Evolutionary conservation across 129 eudicot genomes (phyloP), one percentile per base, ranked within the genome.

Genomic region (Cynara cardunculus): DNA sequence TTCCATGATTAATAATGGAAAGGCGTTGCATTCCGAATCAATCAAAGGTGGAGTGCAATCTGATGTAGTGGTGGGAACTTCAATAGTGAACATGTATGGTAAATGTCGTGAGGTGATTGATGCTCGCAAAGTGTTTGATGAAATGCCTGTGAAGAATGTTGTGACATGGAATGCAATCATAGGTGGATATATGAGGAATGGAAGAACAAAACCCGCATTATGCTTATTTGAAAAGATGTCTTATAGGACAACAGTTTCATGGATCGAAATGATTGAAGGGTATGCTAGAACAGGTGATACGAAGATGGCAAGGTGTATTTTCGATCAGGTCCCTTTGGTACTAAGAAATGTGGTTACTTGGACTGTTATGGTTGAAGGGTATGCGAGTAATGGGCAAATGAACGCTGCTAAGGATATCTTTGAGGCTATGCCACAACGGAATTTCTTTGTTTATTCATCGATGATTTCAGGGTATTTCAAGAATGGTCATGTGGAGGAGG

Each of bases 201-300:
- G 84, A 10, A 78, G 76, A 65, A 62, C 76, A 2, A 72, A n/a
- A 32, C 26, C 82, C 31, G 91, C 87, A 1, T 65, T 11, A 1
- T 13, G 1, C 14, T 80, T 90, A 85, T 88, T 90, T 66, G 77
- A 71, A 32, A 67, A 22, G 18, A 90, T 88, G 94, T 8, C 76
- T 1, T 35, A 12, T 2, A 86, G 76, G 73, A 85, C 91, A 26
- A 75, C 70, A 1, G 89, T 88, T 27, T 81, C 91, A n/a, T 90
- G 91, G 91, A 85, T 80, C 67, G 88, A 81, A 74, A 87, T 90
- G 88, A 86, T 90, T 7, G 82, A 78, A 71, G 94, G 91, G 85
- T 81, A 76, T 10, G 88, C 94, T 0, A 83, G 68, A 73, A 77
- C 31, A 18, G 88, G 89, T 13, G 87, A 87, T 72, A 71, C 76